phyloP scores from a whole-genome alignment of 2,329 filamentous ascomycete genomes.

The Aspergillus unguis region DNA sequence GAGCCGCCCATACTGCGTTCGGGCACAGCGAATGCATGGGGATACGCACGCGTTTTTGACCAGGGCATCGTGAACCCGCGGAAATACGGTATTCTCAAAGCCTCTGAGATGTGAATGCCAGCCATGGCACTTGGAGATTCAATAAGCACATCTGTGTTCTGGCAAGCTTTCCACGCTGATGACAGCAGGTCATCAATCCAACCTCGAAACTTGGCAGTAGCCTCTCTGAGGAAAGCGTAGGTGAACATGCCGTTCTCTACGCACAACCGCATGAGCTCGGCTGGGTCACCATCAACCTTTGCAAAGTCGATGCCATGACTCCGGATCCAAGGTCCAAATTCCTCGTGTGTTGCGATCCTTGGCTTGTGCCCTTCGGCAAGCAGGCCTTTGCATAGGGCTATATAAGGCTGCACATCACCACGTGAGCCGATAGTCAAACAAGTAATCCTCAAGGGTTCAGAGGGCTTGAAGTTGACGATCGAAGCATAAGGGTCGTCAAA shows the following conservation, averaged over 20 bases:
- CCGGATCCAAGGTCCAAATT: conserved; percentile 86
- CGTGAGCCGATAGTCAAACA: conserved; percentile 94
- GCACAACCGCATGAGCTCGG: conserved; percentile 90
- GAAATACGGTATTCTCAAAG: conserved; percentile 89
- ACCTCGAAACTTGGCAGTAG: conserved; percentile 81
- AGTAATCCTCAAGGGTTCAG: conserved; percentile 74
- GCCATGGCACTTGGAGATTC: conserved; percentile 97
- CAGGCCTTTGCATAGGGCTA: conserved; percentile 88
- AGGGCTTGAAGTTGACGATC: conserved; percentile 85
- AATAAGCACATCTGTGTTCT: conserved; percentile 84
- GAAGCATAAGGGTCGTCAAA: conserved; percentile 89
- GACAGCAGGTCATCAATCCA: conserved; percentile 88
- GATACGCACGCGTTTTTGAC: conserved; percentile 92
- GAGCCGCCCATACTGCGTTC: conserved; percentile 91
- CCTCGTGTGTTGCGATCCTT: conserved; percentile 84
- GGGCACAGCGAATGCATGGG: conserved; percentile 91
- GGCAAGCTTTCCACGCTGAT: conserved; percentile 78
- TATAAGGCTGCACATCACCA: conserved; percentile 96
- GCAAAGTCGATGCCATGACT: conserved; percentile 93
- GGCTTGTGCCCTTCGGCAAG: conserved; percentile 81
- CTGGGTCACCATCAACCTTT: conserved; percentile 83
- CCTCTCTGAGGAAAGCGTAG: conserved; percentile 81
- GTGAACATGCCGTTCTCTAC: conserved; percentile 98
- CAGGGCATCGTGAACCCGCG: conserved; percentile 98
- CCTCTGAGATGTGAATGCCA: conserved; percentile 95